Base-by-base conservation (phyloP, 441 rosid genomes). In the Arabidopsis lyrata region DNA sequence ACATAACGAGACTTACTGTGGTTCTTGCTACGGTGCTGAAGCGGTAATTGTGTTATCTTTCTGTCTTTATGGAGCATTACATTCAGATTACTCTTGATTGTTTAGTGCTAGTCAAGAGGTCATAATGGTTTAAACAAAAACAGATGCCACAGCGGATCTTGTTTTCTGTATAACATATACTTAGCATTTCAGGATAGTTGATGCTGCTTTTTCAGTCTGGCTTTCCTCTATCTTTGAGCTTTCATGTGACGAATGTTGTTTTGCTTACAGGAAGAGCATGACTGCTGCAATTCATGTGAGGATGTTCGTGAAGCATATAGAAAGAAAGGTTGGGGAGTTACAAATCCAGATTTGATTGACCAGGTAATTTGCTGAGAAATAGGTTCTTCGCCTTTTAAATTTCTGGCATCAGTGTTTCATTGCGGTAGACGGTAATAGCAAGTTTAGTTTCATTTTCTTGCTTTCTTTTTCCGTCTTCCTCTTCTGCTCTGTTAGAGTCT, bases 11-110 rank as follows among this genome's bases (percentile, higher is more conserved):
- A 95, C 98, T 12, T 95, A 90, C 63, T 91, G 99, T 74, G 96
- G 98, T 59, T 95, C 98, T 63, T 92, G 97, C 74, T 93, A 83
- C 78, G 98, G 99, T 69, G 92, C 97, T 44, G 95, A 95, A 85
- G 54, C 77, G 36, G 98, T 95, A 86, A 86, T 48, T 58, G 27
- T 67, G 63, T 76, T 38, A 4, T 63, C 72, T 38, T 29, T 12
- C 45, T 56, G 2, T 75, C 47, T 60, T 41, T 60, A 1, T 68
- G 27, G 1, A 0, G 12, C 72, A 13, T 57, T 64, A 9, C 44
- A 24, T 52, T 44, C 0, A 0, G 31, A 58, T 47, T 41, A 44
- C 34, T 9, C 41, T 75, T 27, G 38, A 38, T 54, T 24, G 20
- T 60, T 77, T 72, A 53, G 44, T 71, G 38, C 20, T 66, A 61